Base-by-base conservation (phyloP, 345 rosid species). In the Linum usitatissimum region DNA sequence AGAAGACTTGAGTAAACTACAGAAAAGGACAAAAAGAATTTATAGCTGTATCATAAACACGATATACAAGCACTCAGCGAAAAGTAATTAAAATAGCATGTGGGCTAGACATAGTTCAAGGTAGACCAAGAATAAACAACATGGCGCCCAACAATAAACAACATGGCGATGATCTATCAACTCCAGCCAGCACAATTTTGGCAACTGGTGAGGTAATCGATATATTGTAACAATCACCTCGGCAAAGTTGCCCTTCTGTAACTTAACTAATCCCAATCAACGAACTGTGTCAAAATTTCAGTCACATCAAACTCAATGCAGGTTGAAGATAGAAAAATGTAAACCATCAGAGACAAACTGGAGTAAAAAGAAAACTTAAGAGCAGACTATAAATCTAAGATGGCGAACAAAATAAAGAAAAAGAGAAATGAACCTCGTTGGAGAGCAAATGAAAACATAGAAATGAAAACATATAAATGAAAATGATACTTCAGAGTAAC, bases 151-250 rank as follows among this genome's bases (percentile, higher is more conserved):
- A n/a, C n/a, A n/a, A n/a, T n/a, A n/a, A n/a, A n/a, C n/a, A n/a
- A n/a, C n/a, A n/a, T n/a, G n/a, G n/a, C n/a, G n/a, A n/a, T n/a
- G 13, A 68, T 14, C 39, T 20, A 40, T 30, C 38, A 42, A 67
- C 34, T 30, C 9, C n/a, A 60, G 56, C 71, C 69, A 49, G 10
- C 13, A 53, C 5, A 23, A 19, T 72, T 56, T 63, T 8, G 77
- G 72, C 57, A 74, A 72, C 77, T 67, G 53, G 66, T 62, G 72
- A 77, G 76, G 79, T 70, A 68, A 72, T 65, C 68, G 62, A 66
- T 21, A 66, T 21, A 66, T 38, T 15, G 6, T 19, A 76, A 14
- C 30, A 65, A 68, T 58, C 18, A 55, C 71, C 78, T 60, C 18
- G 64, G 72, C 73, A 73, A 68, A 76, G 80, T 61, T 71, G 74